Evolutionary conservation across 306 rosid genomes (phyloP).

Genomic region (Senna tora): DNA sequence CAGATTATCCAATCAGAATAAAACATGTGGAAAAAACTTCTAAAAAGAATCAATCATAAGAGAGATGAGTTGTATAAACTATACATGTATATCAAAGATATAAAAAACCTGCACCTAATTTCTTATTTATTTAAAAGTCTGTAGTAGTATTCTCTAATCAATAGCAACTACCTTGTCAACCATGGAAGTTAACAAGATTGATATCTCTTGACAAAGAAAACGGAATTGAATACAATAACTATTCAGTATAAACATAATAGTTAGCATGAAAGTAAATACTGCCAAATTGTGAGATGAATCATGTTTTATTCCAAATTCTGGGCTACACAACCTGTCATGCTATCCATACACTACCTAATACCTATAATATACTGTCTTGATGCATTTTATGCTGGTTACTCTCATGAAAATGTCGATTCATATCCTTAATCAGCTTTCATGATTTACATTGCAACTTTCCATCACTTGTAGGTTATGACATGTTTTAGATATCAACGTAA

Average conservation of each 20-base stretch:
- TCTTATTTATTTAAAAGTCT: too few relatives aligned
- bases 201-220: not conserved
- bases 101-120: too few relatives aligned
- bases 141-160: too few relatives aligned
- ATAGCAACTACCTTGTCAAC: not conserved
- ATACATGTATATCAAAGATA: too few relatives aligned
- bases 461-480: slow-evolving; percentile 9
- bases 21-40: too few relatives aligned
- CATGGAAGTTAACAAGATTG: not conserved
- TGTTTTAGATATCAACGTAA: not conserved
- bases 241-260: not conserved
- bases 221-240: not conserved
- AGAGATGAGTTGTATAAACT: too few relatives aligned
- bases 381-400: not conserved
- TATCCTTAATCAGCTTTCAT: not conserved
- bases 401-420: slow-evolving; percentile 1
- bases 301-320: slow-evolving; percentile 13
- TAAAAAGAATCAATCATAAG: too few relatives aligned
- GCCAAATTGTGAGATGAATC: slow-evolving; percentile 9
- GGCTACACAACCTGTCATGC: not conserved
- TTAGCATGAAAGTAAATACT: not conserved
- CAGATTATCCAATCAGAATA: too few relatives aligned
- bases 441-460: slow-evolving; percentile 5
- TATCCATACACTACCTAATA: not conserved
- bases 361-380: slow-evolving; percentile 2